Conservation (phyloP, 306 rosid species). For the Trifolium repens region DNA sequence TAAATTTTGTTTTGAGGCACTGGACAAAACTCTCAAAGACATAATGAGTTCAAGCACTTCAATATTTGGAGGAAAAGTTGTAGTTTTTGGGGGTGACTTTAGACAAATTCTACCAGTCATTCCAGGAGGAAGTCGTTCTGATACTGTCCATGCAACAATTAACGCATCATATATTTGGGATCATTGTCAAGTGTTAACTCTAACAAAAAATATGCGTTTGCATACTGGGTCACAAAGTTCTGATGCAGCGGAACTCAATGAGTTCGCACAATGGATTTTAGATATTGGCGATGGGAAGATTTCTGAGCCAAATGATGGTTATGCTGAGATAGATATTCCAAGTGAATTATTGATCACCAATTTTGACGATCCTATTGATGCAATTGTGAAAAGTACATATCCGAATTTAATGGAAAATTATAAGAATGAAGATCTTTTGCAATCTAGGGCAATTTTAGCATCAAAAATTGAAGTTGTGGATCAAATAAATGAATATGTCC, state of each 20-base stretch:
- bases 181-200: slow-evolving; percentile 12
- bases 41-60: slow-evolving; percentile 16
- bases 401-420: background rate
- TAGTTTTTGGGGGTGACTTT: slow-evolving; percentile 26
- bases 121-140: slow-evolving; percentile 23
- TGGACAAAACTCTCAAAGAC: slow-evolving; percentile 21
- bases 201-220: slow-evolving; percentile 28
- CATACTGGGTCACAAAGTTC: background rate
- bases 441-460: slow-evolving; percentile 9
- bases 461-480: slow-evolving; percentile 15
- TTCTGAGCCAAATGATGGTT: slow-evolving; percentile 31
- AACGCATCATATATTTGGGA: slow-evolving; percentile 20
- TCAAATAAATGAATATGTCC: slow-evolving; percentile 14
- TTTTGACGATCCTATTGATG: slow-evolving; percentile 10
- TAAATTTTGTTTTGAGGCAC: slow-evolving; percentile 25
- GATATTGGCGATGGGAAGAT: slow-evolving; percentile 18
- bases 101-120: slow-evolving; percentile 27
- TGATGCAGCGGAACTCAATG: background rate
- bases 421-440: background rate
- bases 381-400: slow-evolving; percentile 23
- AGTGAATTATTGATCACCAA: slow-evolving; percentile 3
- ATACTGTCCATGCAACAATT: slow-evolving; percentile 6
- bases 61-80: slow-evolving; percentile 21
- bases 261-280: slow-evolving; percentile 24
- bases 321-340: slow-evolving; percentile 25